Evolutionary conservation across 768 basidiomycete species (phyloP), one percentile per base, ranked within the genome.

Genomic region (Tricholoma furcatifolium): DNA sequence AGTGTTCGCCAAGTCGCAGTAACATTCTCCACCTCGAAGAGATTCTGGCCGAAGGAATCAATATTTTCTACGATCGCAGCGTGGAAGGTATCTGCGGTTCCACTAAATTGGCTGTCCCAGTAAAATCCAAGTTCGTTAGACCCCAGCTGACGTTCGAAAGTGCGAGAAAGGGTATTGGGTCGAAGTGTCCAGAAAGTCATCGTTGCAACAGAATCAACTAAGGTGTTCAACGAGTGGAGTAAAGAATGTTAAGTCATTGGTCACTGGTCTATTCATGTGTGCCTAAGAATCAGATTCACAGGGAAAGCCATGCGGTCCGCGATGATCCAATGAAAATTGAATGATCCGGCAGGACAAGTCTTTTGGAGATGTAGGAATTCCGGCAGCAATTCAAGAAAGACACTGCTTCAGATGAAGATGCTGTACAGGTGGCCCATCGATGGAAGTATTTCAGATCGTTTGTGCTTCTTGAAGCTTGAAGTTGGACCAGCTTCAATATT

Each of bases 1-100:
- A 80, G 62, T 10, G 70, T 60, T 18, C 66, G 24, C 82, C 82
- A 85, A 2, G 77, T 69, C 24, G 65, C 63, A 1, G 42, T 31
- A 35, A 84, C 59, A 52, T 76, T 80, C 10, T 58, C 57, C 6
- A 62, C 50, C 11, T 32, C 63, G 31, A 65, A 49, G 21, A 53
- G 54, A 42, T 51, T 52, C 15, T 60, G 56, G 8, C 61, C 21
- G 18, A 55, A 27, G 10, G 41, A 27, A 12, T 56, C 36, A 20
- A 55, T 27, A 11, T 69, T 38, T 52, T 70, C 50, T 30, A 77
- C 48, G 40, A 68, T 62, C 3, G 69, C 57, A 32, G 71, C 66
- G 15, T 70, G 71, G 14, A 77, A 15, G 18, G 64, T 70, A 61
- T 82, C 80, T 0, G 78, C 69, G 2, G 79, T 76, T 34, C 80